Conservation (phyloP, 495 filamentous ascomycete genomes). For the Copromyces sp. region DNA sequence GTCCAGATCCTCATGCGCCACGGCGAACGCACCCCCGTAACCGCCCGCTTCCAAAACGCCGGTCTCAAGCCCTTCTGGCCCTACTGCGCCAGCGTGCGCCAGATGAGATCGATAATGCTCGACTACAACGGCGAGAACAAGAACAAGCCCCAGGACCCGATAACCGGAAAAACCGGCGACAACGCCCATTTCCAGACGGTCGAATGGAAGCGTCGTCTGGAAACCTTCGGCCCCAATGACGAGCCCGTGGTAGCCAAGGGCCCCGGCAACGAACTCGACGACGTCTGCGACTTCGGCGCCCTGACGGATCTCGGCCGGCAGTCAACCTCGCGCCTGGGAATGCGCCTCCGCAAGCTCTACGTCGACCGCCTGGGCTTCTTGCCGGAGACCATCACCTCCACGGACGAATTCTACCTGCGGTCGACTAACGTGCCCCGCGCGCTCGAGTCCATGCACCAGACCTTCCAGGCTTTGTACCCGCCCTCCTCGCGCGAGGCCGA, state of each 20-base stretch:
- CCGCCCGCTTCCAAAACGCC: constrained; percentile 76
- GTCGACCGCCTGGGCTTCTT: constrained; percentile 82
- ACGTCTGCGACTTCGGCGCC: constrained; percentile 75
- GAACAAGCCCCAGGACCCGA: background rate
- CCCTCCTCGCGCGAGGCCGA: constrained; percentile 44
- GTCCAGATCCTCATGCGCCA: constrained; percentile 90
- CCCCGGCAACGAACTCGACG: constrained; percentile 57
- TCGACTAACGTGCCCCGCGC: constrained; percentile 77
- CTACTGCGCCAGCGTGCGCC: constrained; percentile 71
- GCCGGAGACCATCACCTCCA: constrained; percentile 48
- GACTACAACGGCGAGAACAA: constrained; percentile 19
- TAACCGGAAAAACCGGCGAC: background rate
- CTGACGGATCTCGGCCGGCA: constrained; percentile 79
- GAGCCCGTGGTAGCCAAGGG: constrained; percentile 57
- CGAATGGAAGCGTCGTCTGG: constrained; percentile 69
- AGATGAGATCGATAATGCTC: constrained; percentile 61
- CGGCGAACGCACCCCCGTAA: constrained; percentile 83
- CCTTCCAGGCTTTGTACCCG: constrained; percentile 85
- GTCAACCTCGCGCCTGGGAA: constrained; percentile 72
- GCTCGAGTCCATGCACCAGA: constrained; percentile 79
- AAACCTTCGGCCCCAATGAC: constrained; percentile 68
- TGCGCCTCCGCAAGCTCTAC: constrained; percentile 72
- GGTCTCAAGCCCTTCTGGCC: constrained; percentile 84
- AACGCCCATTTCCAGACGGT: constrained; percentile 47
- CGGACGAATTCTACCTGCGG: constrained; percentile 72